A percentile compares a stretch with the other conserved stretches of the same genome.
These are phyloP conservation scores for Platanthera zijinensis DNA, from an alignment of 106 monocot species.

Conservation along the genomic window DNA sequence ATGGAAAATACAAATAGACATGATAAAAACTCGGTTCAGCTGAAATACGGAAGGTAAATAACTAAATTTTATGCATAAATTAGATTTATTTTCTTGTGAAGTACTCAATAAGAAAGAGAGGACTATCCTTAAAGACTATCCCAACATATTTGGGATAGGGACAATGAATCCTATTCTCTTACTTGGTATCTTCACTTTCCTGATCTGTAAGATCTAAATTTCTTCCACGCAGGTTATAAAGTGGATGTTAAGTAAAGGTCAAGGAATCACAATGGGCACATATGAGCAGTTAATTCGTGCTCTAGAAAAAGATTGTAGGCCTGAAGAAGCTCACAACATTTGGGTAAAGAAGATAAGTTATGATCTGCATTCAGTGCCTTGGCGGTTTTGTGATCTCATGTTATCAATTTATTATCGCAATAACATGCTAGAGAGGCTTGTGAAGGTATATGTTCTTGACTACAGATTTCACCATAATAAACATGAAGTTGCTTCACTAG, in stretches of 20 bases:
- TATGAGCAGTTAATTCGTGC: constrained; percentile 86
- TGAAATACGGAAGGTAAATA: background rate
- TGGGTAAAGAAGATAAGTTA: constrained; percentile 70
- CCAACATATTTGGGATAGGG: background rate
- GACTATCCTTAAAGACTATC: background rate
- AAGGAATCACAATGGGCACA: constrained; percentile 86
- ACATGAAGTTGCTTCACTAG: constrained; percentile 4
- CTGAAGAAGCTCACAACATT: constrained; percentile 90
- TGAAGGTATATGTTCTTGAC: constrained; percentile 45
- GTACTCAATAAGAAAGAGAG: background rate
- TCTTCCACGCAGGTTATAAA: constrained; percentile 56
- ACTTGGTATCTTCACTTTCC: background rate
- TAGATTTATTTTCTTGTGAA: background rate
- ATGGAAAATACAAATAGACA: no score
- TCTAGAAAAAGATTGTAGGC: constrained; percentile 83
- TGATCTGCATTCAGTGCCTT: constrained; percentile 89
- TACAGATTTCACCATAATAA: background rate
- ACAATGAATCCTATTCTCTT: background rate
- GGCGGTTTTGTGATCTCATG: constrained; percentile 89
- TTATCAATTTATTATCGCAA: constrained; percentile 91
- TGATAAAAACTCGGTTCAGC: no score
- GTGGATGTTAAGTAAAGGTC: constrained; percentile 98
- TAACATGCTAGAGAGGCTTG: constrained; percentile 88
- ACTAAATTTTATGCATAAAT: background rate
- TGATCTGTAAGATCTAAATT: background rate